These are phyloP conservation scores for Skeletonema menzelii DNA, from an alignment of 108 stramenopile species.

Conservation along the genomic window DNA sequence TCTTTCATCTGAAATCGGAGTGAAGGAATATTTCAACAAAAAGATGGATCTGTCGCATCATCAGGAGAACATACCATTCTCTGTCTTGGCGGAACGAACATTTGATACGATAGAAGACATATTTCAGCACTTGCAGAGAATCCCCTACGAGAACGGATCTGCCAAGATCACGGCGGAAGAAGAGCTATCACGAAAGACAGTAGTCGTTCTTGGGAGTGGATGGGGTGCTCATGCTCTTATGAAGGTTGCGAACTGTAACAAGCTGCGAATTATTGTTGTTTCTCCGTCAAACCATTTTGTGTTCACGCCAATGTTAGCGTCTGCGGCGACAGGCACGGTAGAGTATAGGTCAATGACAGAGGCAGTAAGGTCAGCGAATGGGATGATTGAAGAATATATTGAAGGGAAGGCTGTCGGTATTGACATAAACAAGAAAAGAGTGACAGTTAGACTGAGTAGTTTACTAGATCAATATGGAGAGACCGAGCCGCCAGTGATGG, in stretches of 20 bases:
- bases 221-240: conserved; percentile 62
- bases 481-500: conserved; percentile 27
- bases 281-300: conserved; percentile 75
- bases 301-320: conserved; percentile 80
- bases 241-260: conserved; percentile 57
- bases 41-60: conserved; percentile 6
- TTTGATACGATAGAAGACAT: conserved; percentile 62
- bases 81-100: conserved; percentile 37
- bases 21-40: conserved; percentile 24
- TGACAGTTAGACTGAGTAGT: conserved; percentile 45
- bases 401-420: conserved; percentile 54
- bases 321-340: conserved; percentile 66
- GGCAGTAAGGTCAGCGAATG: conserved; percentile 50
- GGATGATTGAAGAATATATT: conserved; percentile 47
- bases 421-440: conserved; percentile 22
- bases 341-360: conserved; percentile 78
- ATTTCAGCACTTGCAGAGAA: conserved; percentile 35
- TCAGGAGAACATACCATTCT: conserved; percentile 15
- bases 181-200: conserved; percentile 20
- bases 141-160: conserved; percentile 47
- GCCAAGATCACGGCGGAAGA: conserved; percentile 20
- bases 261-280: conserved; percentile 65
- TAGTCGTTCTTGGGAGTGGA: conserved; percentile 39
- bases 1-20: conserved; percentile 30
- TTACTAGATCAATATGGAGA: conserved; percentile 28